Evolutionary conservation across 2,329 filamentous ascomycete genomes (phyloP).

Genomic region (Didymellaceae sp.): DNA sequence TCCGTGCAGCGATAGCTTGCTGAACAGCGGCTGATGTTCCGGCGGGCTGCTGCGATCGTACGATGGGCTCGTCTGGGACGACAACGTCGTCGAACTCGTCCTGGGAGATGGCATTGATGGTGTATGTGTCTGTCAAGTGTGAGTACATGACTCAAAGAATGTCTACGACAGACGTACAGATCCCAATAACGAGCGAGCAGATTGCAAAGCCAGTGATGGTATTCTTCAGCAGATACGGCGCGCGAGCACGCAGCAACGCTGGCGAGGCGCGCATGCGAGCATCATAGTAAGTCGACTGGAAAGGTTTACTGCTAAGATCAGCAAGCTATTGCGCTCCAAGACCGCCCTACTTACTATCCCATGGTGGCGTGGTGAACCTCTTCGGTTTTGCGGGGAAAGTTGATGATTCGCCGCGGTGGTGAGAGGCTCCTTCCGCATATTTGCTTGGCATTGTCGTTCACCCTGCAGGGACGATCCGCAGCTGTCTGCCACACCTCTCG

Average conservation of each 20-base stretch:
- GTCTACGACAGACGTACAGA: constrained; percentile 67
- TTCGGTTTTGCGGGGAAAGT: constrained; percentile 26
- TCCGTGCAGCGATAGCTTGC: constrained; percentile 40
- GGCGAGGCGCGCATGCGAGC: constrained; percentile 83
- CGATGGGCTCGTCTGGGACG: constrained; percentile 75
- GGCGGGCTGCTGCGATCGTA: constrained; percentile 47
- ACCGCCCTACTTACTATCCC: constrained; percentile 40
- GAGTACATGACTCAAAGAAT: constrained; percentile 10
- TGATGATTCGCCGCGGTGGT: constrained; percentile 28
- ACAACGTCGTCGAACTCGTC: constrained; percentile 97
- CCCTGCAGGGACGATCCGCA: constrained; percentile 13
- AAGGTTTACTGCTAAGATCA: constrained; percentile 48
- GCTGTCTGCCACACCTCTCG: constrained; percentile 5
- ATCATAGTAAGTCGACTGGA: constrained; percentile 88
- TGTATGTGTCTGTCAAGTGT: constrained; percentile 65
- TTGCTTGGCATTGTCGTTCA: constrained; percentile 13
- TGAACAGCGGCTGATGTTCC: constrained; percentile 40
- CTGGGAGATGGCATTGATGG: constrained; percentile 86
- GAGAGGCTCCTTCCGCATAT: constrained; percentile 23
- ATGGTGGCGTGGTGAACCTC: constrained; percentile 37
- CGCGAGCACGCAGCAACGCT: constrained; percentile 87
- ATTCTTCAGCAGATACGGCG: constrained; percentile 92
- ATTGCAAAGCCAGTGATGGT: constrained; percentile 79
- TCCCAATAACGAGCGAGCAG: constrained; percentile 75
- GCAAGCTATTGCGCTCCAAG: background rate